Evolutionary conservation across 148 eudicot genomes (phyloP), one percentile per base, ranked within the genome.

Genomic region (Selenicereus undatus): DNA sequence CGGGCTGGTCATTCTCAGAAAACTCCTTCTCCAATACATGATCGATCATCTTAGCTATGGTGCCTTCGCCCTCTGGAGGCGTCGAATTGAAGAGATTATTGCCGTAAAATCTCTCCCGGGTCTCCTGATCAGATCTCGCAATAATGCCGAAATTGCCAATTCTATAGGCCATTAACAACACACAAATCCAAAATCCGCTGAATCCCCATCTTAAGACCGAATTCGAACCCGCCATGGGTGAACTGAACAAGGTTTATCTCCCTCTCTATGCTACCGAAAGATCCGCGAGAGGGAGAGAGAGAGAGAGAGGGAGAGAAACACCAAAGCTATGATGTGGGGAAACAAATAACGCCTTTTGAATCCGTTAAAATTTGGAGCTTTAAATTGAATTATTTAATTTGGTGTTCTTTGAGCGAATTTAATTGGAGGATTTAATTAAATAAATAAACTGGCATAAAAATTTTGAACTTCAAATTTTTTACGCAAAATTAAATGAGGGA

Each of bases 41-140:
- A 85, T 91, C 99, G 71, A 96, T 88, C 94, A 96, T 94, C 39
- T 94, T 88, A 1, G 99, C 99, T 56, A 96, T 92, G 52, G 88
- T 91, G 14, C 84, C 94, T 1, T 91, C 94, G 18, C 93, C 89
- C 43, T 84, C 79, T 10, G 98, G 89, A 45, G 91, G 87, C 83
- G 98, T 73, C 3, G 98, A 91, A 85, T 94, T 94, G 12, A 85
- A 77, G 2, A 90, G 36, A 45, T 85, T 82, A 81, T 90, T 89
- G 0, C 99, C 98, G 65, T 92, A 96, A 79, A 96, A 96, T 70
- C 93, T 83, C 52, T 94, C 94, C 70, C 98, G 81, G 14, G 85
- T 89, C 18, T 96, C 97, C 74, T 92, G 83, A 75, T 94, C 95
- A 81, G 98, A 92, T 92, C 97, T 92, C 70, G 90, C 95, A 12